A percentile compares a stretch with the other conserved stretches of the same genome.
These are phyloP conservation scores for Aegilops tauschii DNA, from an alignment of 176 grass and related monocot genomes.

Conservation along the genomic window DNA sequence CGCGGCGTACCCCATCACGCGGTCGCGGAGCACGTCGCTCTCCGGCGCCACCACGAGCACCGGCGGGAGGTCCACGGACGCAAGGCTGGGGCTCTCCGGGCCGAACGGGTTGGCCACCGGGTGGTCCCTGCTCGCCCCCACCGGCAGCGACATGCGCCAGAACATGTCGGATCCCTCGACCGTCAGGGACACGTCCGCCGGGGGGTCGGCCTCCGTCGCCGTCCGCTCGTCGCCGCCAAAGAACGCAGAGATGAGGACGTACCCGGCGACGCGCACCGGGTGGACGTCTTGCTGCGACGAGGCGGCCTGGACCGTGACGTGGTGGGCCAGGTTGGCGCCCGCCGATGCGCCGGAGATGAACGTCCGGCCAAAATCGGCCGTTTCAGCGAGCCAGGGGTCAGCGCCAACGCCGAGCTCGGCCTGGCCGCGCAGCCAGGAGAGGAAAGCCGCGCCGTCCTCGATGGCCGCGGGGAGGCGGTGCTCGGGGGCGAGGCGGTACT, in stretches of 20 bases:
- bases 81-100: slow-evolving; percentile 33
- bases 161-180: neutral
- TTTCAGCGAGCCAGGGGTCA: slow-evolving; percentile 43
- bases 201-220: neutral
- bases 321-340: slow-evolving; percentile 47
- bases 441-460: slow-evolving; percentile 45
- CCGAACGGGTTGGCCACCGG: slow-evolving; percentile 55
- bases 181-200: neutral
- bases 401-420: neutral
- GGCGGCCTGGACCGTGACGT: slow-evolving; percentile 36
- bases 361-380: slow-evolving; percentile 36
- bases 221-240: neutral
- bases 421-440: slow-evolving; percentile 36
- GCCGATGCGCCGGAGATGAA: slow-evolving; percentile 53
- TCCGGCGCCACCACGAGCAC: slow-evolving; percentile 42
- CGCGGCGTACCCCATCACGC: slow-evolving; percentile 39
- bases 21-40: slow-evolving; percentile 45
- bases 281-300: neutral
- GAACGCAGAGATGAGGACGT: neutral
- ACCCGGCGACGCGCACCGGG: neutral
- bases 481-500: slow-evolving; percentile 67
- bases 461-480: slow-evolving; percentile 53
- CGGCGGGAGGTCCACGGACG: slow-evolving; percentile 26
- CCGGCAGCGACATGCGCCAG: slow-evolving; percentile 51
- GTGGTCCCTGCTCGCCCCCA: slow-evolving; percentile 37